Evolutionary conservation across 2,329 filamentous ascomycete genomes (phyloP), one percentile per base, ranked within the genome.

Genomic region (Dactylonectria macrodidyma): DNA sequence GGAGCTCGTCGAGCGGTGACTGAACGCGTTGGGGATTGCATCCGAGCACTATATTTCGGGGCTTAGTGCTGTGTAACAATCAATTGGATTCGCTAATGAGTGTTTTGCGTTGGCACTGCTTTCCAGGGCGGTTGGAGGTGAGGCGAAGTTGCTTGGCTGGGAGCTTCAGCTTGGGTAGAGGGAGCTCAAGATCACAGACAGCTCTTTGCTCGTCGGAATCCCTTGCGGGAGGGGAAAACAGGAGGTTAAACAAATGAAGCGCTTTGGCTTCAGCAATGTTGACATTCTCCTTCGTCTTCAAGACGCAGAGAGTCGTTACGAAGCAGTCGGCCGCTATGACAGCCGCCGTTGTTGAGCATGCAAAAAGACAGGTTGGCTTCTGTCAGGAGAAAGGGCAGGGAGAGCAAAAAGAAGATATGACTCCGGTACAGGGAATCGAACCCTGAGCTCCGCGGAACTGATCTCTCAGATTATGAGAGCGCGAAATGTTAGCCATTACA

Each of bases 401-500:
- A 19, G 36, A 14, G 36, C 36, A 38, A 38, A 38, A 38, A 38
- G 36, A 38, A 38, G 3, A 38, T 2, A 14, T 38, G 9, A 38
- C 36, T 74, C 74, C 72, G 74, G 72, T 74, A 74, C 72, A 74
- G 72, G 72, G 72, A 73, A 74, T 74, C 72, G 26, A 30, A 30
- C 72, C 72, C 72, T 74, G 72, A 72, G 72, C 72, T 74, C 72
- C 72, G 72, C 72, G 72, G 72, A 34, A 54, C 61, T 67, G 26
- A 66, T 74, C 72, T 8, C 69, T 72, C 70, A 74, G 54, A 7
- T 69, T 69, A 57, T 72, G 52, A 57, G 65, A 59, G 65, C 71
- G 69, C 66, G 68, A 72, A 72, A 73, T 73, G 71, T 73, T 73
- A 68, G 71, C 73, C 73, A 75, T 70, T 36, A 22, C 51, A 34